Base-by-base conservation (phyloP, 495 filamentous ascomycete species). In the Penicillium angulare region DNA sequence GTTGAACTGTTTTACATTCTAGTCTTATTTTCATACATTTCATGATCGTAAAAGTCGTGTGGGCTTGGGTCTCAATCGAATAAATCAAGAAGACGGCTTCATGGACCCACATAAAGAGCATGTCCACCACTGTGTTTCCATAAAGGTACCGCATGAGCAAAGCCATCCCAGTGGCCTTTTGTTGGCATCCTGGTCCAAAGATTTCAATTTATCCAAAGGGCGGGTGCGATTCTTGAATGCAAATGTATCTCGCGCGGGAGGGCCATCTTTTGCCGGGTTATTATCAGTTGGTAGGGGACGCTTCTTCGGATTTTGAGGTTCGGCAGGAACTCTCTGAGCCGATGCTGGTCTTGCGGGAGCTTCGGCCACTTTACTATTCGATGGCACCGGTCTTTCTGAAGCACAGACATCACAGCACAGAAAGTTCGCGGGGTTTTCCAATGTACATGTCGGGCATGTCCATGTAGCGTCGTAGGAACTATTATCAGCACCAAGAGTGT, bases 361-460 rank as follows among this genome's bases (percentile, higher is more conserved):
- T 15, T 26, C 45, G 16, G 59, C 50, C 41, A 54, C 52, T 21
- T 52, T 52, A 8, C 36, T 53, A 24, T 55, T 60, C 12, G 57
- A 53, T 15, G 71, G 61, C 12, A 69, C 73, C 0, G 84, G 77
- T 35, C 87, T 77, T 60, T 89, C 85, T 1, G 74, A 69, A 5
- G 77, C 83, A 61, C 92, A 97, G 2, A 83, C 90, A 57, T 92
- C 90, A 64, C 92, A 97, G 56, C 76, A 79, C 8, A 88, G 74
- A 54, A 76, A 89, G 18, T 68, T 79, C 22, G 77, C 53, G 3
- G 87, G 84, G 58, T 97, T 97, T 42, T 84, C 80, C n/a, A 93
- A 77, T 0, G 92, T 97, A 61, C 92, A 96, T 26, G 82, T 75
- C 17, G 74, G 73, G 55, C 92, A 97, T 9, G 78, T 75, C 92